Evolutionary conservation across 495 filamentous ascomycete genomes (phyloP), one percentile per base, ranked within the genome.

Genomic region (Annulohypoxylon maeteangense): DNA sequence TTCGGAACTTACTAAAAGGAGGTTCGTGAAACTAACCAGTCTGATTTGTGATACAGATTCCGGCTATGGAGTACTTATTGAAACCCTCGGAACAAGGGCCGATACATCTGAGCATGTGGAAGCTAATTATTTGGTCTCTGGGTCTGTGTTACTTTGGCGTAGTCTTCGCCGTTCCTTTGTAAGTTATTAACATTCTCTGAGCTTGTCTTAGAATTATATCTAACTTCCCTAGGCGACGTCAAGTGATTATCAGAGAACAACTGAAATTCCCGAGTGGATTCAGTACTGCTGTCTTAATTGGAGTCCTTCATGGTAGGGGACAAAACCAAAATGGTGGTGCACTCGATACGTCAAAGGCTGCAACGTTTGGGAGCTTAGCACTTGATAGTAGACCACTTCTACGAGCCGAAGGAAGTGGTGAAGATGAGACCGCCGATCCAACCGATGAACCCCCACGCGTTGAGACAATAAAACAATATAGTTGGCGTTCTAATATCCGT

Each of bases 131-230:
- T 0, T 98, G 96, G 95, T 90, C 91, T 42, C 74, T 98, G 64
- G 95, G 95, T 0, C 87, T 98, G 36, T 97, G 93, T 71, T 92
- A 97, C 67, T 99, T 98, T 74, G 95, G 95, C 0, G 95, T 98
- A 0, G 91, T 98, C 3, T 97, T 99, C 82, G 95, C 94, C 0
- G 95, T 98, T 0, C 95, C 95, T 0, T 75, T 87, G 79, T 78
- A 66, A 67, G 76, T 75, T 22, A 14, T n/a, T 1, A 54, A 34
- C 20, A 8, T 12, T 29, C 1, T 27, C 14, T 48, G 3, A 8
- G 20, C 23, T 4, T 16, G 5, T 20, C 42, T 34, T 14, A 27
- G 20, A 3, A 6, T 38, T 36, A 51, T 16, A 54, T 91, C 59
- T 81, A 64, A 62, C 34, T 48, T 23, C 8, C 0, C 16, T 18